These are phyloP conservation scores for Candida takata DNA, from an alignment of 805 yeast genomes.

Conservation along the genomic window DNA sequence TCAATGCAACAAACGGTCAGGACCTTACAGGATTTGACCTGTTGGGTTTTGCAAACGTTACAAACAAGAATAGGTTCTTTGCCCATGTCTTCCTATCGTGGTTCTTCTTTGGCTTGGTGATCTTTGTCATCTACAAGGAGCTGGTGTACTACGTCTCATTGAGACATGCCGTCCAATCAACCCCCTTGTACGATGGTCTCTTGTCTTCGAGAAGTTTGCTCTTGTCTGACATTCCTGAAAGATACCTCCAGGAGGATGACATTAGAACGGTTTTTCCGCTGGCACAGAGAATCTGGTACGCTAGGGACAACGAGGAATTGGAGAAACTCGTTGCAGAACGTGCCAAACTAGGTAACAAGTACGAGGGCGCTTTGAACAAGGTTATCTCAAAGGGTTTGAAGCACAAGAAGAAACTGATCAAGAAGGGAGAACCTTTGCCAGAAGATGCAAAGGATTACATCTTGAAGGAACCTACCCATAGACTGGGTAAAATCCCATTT, in stretches of 20 bases:
- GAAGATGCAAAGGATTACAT: slow-evolving; percentile 60
- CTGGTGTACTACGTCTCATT: slow-evolving; percentile 62
- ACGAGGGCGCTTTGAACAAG: slow-evolving; percentile 60
- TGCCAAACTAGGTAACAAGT: slow-evolving; percentile 48
- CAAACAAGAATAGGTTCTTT: slow-evolving; percentile 54
- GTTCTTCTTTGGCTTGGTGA: slow-evolving; percentile 59
- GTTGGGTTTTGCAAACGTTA: slow-evolving; percentile 56
- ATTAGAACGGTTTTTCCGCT: slow-evolving; percentile 58
- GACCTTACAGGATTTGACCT: slow-evolving; percentile 52
- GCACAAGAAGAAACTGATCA: slow-evolving; percentile 44
- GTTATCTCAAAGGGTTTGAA: slow-evolving; percentile 55
- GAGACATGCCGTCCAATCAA: slow-evolving; percentile 67
- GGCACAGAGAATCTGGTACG: slow-evolving; percentile 51
- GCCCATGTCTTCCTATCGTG: slow-evolving; percentile 76
- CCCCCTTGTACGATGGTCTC: slow-evolving; percentile 65
- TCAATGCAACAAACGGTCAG: slow-evolving; percentile 66
- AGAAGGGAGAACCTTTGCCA: slow-evolving; percentile 47
- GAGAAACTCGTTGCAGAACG: slow-evolving; percentile 55
- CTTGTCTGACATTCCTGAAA: slow-evolving; percentile 52
- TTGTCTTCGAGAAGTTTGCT: slow-evolving; percentile 67
- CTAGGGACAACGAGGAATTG: slow-evolving; percentile 55
- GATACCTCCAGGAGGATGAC: slow-evolving; percentile 39
- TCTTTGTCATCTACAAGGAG: slow-evolving; percentile 67
- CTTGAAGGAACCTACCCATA: slow-evolving; percentile 80
- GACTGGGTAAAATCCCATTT: slow-evolving; percentile 51